Evolutionary conservation across 106 monocot species (phyloP), one percentile per base, ranked within the genome.

Genomic region (Narthecium ossifragum): DNA sequence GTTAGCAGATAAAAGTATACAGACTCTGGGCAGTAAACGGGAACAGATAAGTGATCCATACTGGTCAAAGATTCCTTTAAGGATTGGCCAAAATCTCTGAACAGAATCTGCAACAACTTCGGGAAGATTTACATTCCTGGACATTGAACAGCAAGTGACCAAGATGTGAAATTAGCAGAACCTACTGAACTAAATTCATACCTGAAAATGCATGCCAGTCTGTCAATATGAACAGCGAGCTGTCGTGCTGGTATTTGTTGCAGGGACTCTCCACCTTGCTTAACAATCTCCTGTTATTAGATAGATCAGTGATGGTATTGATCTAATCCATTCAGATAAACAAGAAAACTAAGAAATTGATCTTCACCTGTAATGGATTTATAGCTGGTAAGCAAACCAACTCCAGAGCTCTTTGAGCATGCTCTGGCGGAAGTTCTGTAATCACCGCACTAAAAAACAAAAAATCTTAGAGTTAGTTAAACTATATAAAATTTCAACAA

Each of bases 131-230:
- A 84, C 83, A 64, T 86, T 86, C 73, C 96, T 96, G 73, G 34
- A 60, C 67, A 18, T 41, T 14, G 38, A 51, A 36, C 20, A 34
- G 40, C 26, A 29, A 62, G 30, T n/a, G n/a, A n/a, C n/a, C n/a
- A n/a, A n/a, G n/a, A n/a, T n/a, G n/a, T n/a, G n/a, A n/a, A 43
- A 43, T 43, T 17, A 43, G 6, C 14, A 43, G 4, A 43, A 43
- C 12, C 36, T 26, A 62, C 24, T 55, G 52, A 38, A 29, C 12
- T 17, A 49, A 34, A 11, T 28, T 30, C n/a, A n/a, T 52, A 90
- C 96, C 96, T 83, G 71, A 90, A 90, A 71, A 86, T 90, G 62
- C 86, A 86, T 28, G 83, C 80, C 46, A 96, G 67, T 34, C 96
- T 74, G 53, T 96, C 90, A 40, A 96, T 96, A 66, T 96, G 90